phyloP scores from a whole-genome alignment of 495 filamentous ascomycete genomes.

The Aspergillus sparsus region DNA sequence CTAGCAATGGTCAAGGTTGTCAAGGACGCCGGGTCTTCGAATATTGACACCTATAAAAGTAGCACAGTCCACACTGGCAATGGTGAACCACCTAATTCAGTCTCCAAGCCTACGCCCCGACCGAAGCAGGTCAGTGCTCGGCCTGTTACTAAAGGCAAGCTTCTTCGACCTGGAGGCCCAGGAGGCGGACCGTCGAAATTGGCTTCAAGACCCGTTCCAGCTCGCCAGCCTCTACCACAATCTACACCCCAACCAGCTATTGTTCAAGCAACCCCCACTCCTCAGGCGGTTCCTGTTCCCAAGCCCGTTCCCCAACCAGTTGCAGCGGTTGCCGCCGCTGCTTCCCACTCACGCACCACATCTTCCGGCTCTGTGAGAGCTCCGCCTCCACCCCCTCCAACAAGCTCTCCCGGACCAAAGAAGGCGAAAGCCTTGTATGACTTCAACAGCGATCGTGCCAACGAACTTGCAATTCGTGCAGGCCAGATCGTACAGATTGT shows the following conservation, averaged over 20 bases:
- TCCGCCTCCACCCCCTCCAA: slow-evolving; percentile 67
- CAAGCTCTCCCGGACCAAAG: slow-evolving; percentile 62
- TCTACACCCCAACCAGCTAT: slow-evolving; percentile 45
- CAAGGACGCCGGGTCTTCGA: slow-evolving; percentile 73
- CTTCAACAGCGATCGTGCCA: slow-evolving; percentile 74
- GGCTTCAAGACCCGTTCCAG: slow-evolving; percentile 54
- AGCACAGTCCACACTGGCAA: slow-evolving; percentile 81
- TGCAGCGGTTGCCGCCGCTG: slow-evolving; percentile 41
- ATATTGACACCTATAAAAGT: slow-evolving; percentile 90
- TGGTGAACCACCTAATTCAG: slow-evolving; percentile 81
- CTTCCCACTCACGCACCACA: slow-evolving; percentile 53
- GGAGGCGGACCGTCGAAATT: slow-evolving; percentile 75
- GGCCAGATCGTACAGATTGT: slow-evolving; percentile 83
- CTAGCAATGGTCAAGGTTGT: slow-evolving; percentile 80
- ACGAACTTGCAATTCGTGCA: slow-evolving; percentile 73
- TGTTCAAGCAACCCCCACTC: no score
- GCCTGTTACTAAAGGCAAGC: slow-evolving; percentile 84
- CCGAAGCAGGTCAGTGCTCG: slow-evolving; percentile 79
- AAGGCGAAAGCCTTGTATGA: slow-evolving; percentile 87
- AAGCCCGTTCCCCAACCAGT: slow-evolving; percentile 48
- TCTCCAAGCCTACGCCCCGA: slow-evolving; percentile 82
- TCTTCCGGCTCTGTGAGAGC: slow-evolving; percentile 58
- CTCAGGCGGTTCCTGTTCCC: slow-evolving; percentile 25
- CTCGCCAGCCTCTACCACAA: slow-evolving; percentile 41
- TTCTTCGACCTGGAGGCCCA: slow-evolving; percentile 87